These are phyloP conservation scores for Yamadazyma scolyti DNA, from an alignment of 805 yeast species.

Conservation along the genomic window DNA sequence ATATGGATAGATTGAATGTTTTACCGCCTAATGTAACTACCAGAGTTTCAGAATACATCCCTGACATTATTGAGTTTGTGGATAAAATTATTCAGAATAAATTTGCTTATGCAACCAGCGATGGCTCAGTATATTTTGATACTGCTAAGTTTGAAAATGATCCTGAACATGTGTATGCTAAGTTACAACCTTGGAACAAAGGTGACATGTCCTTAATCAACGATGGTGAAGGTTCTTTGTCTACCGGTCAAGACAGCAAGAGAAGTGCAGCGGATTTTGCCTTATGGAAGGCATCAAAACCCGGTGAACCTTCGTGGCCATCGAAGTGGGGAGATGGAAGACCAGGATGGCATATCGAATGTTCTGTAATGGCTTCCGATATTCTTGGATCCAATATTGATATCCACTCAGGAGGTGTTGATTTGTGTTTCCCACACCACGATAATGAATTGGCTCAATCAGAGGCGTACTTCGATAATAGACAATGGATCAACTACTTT, in stretches of 20 bases:
- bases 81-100: slow-evolving; percentile 72
- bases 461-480: slow-evolving; percentile 84
- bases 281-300: slow-evolving; percentile 92
- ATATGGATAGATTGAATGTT: slow-evolving; percentile 83
- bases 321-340: slow-evolving; percentile 97
- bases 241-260: slow-evolving; percentile 54
- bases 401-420: slow-evolving; percentile 96
- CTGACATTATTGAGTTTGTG: slow-evolving; percentile 84
- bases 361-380: slow-evolving; percentile 97
- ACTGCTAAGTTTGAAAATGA: slow-evolving; percentile 73
- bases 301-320: slow-evolving; percentile 95
- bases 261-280: slow-evolving; percentile 85
- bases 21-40: slow-evolving; percentile 83
- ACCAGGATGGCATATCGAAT: slow-evolving; percentile 99
- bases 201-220: slow-evolving; percentile 80
- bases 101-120: slow-evolving; percentile 75
- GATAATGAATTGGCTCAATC: slow-evolving; percentile 97
- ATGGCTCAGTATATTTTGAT: slow-evolving; percentile 96
- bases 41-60: slow-evolving; percentile 92
- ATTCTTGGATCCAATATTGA: slow-evolving; percentile 81
- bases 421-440: slow-evolving; percentile 97
- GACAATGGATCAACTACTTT: slow-evolving; percentile 97
- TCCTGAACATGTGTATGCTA: slow-evolving; percentile 81
- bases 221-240: slow-evolving; percentile 92
- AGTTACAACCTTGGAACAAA: slow-evolving; percentile 97